Evolutionary conservation across 208 protist species (phyloP).

Genomic region (Trichomonas vaginalis): DNA sequence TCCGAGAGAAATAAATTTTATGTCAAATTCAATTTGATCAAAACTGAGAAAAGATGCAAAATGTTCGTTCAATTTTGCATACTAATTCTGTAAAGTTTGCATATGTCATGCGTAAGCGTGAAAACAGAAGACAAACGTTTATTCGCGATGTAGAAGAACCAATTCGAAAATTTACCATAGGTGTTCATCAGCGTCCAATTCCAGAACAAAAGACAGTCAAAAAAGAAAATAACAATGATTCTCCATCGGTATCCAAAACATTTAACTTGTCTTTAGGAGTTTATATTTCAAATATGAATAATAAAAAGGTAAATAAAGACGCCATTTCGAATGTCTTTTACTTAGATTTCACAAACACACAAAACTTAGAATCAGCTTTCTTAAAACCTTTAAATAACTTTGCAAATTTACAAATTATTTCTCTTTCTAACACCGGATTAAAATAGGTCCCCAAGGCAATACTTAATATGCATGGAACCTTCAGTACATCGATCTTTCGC

Average conservation of each 20-base stretch:
- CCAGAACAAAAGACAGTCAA: background rate
- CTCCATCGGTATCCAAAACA: background rate
- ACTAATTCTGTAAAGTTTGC: background rate
- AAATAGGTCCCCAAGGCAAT: background rate
- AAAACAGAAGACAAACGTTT: background rate
- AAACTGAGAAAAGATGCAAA: too few species aligned
- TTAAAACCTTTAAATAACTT: background rate
- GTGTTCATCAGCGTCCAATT: background rate
- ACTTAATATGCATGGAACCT: background rate
- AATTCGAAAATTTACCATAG: background rate
- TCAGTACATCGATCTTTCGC: background rate
- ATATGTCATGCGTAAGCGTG: background rate
- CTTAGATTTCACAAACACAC: background rate
- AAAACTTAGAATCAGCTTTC: background rate
- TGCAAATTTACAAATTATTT: background rate
- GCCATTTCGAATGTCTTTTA: background rate
- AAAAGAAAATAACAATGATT: background rate
- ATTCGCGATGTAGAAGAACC: background rate
- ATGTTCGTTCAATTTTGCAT: background rate
- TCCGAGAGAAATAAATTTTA: too few species aligned
- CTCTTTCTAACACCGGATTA: background rate
- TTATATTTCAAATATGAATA: background rate
- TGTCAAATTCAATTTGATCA: too few species aligned
- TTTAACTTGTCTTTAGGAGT: background rate
- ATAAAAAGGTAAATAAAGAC: background rate